Percentiles rank a stretch among this genome's conserved stretches.
Evolutionary conservation across 345 rosid genomes (phyloP).

Genomic region (Eucalyptus globulus): DNA sequence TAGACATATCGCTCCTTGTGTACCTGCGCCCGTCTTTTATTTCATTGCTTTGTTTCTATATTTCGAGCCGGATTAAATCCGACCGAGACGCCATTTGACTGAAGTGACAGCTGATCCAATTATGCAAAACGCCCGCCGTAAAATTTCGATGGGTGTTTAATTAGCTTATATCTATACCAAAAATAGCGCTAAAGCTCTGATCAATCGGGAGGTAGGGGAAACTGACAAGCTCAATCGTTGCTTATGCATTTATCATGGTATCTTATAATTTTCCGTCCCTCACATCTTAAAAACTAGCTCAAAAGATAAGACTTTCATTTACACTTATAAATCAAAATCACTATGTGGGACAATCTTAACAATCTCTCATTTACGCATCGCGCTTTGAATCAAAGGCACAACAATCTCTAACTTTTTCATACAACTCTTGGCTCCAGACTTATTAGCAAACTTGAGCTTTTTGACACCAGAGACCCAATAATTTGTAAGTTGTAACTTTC

Average conservation of each 20-base stretch:
- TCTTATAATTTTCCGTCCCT: background rate
- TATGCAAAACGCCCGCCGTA: background rate
- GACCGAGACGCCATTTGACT: background rate
- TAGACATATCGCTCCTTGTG: background rate
- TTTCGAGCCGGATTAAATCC: background rate
- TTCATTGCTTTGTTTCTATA: background rate
- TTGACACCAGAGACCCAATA: too few relatives aligned
- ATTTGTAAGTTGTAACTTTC: fast-evolving
- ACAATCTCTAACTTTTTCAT: too few relatives aligned
- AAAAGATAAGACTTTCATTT: too few relatives aligned
- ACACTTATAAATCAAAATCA: too few relatives aligned
- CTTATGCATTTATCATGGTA: background rate
- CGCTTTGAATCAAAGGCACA: fast-evolving
- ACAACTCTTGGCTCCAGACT: too few relatives aligned
- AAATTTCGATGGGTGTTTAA: background rate
- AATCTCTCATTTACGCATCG: too few relatives aligned
- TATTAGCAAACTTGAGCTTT: too few relatives aligned
- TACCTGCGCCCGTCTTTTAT: background rate
- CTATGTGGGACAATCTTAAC: fast-evolving
- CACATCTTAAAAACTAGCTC: background rate
- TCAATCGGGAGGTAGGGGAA: background rate
- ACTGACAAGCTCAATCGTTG: background rate
- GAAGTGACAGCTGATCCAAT: background rate
- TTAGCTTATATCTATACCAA: background rate
- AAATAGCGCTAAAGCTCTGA: background rate